Evolutionary conservation across 371 early-diverging fungal species (phyloP).

Genomic region (Circinella umbellata): DNA sequence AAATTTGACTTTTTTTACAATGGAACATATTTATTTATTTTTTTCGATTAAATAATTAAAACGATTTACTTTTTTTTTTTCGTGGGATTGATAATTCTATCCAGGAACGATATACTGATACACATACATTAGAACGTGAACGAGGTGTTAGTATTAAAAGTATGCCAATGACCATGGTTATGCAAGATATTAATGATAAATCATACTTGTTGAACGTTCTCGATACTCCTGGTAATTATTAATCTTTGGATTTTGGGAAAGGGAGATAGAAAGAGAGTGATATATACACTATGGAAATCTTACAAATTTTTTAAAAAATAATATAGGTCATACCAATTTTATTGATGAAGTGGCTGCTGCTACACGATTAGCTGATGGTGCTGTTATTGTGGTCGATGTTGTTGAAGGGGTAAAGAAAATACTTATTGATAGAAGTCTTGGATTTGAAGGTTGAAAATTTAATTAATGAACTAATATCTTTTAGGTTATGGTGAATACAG

Average conservation of each 20-base stretch:
- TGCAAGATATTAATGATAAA: constrained; percentile 87
- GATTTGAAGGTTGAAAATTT: background rate
- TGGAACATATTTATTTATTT: background rate
- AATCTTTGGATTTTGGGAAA: background rate
- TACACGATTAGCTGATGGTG: constrained; percentile 90
- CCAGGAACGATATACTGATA: constrained; percentile 90
- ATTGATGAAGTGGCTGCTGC: constrained; percentile 93
- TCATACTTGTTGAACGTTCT: constrained; percentile 89
- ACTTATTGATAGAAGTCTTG: background rate
- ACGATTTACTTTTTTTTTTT: too few relatives aligned
- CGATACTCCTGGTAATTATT: constrained; percentile 88
- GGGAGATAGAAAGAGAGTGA: background rate
- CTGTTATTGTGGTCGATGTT: constrained; percentile 94
- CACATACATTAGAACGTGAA: constrained; percentile 89
- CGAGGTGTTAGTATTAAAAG: constrained; percentile 91
- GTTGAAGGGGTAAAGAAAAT: constrained; percentile 83
- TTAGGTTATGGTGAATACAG: constrained; percentile 92
- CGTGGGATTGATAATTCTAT: background rate
- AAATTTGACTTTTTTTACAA: too few relatives aligned
- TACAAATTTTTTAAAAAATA: too few relatives aligned
- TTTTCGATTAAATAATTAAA: background rate
- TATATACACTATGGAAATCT: too few relatives aligned
- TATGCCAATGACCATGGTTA: constrained; percentile 91
- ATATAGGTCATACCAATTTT: constrained; percentile 91
- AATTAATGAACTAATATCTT: background rate